Percentiles rank a stretch among this genome's conserved stretches.
Conservation (phyloP, 1,139 yeast species). For the Yamadazyma trypodendri region DNA sequence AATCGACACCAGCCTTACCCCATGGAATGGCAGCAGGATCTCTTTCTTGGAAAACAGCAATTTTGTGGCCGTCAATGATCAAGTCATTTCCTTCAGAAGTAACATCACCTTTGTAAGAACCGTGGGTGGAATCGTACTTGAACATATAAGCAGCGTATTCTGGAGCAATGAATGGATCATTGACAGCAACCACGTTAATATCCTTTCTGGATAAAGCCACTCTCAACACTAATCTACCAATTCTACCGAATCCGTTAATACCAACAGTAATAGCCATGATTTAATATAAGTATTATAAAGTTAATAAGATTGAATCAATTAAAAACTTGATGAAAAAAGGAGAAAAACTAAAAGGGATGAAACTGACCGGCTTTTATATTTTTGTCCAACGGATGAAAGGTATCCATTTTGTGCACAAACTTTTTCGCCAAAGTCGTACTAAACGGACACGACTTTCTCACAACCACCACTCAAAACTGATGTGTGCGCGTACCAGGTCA, state of each 20-base stretch:
- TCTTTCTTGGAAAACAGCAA: constrained; percentile 70
- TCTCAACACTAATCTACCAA: constrained; percentile 84
- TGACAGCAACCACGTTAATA: constrained; percentile 76
- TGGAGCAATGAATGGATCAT: constrained; percentile 80
- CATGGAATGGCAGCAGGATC: constrained; percentile 82
- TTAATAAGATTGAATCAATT: constrained; percentile 5
- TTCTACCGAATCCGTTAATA: constrained; percentile 89
- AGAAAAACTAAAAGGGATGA: constrained; percentile 4
- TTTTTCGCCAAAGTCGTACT: constrained; percentile 3
- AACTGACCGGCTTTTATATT: constrained; percentile 11
- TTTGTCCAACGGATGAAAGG: constrained; percentile 20
- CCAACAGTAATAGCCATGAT: constrained; percentile 55
- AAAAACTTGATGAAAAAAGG: neutral
- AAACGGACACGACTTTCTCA: constrained; percentile 2
- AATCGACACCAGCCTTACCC: constrained; percentile 76
- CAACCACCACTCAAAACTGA: neutral
- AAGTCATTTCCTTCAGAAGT: constrained; percentile 53
- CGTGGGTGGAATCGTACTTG: constrained; percentile 88
- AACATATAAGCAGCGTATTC: constrained; percentile 87
- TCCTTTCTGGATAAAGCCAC: constrained; percentile 69
- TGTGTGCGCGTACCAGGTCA: neutral
- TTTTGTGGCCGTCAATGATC: constrained; percentile 66
- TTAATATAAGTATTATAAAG: neutral
- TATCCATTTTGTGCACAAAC: constrained; percentile 13
- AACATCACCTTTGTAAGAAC: constrained; percentile 70